These are phyloP conservation scores for Yamadazyma membranifaciens DNA, from an alignment of 1,139 yeast genomes.

Conservation along the genomic window DNA sequence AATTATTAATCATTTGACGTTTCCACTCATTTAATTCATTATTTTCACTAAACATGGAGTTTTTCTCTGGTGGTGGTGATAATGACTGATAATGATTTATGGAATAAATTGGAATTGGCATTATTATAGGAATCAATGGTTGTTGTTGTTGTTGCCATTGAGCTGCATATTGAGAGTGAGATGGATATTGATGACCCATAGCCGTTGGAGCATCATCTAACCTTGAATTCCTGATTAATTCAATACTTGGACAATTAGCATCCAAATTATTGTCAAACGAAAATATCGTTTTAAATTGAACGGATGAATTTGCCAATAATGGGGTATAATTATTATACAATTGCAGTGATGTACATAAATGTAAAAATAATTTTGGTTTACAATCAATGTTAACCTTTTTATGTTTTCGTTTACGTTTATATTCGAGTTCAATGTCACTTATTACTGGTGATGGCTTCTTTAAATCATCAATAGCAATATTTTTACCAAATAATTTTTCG, in stretches of 20 bases:
- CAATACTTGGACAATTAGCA: conserved; percentile 39
- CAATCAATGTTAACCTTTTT: conserved; percentile 5
- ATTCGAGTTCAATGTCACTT: conserved; percentile 13
- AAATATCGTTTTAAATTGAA: conserved; percentile 45
- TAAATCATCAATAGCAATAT: conserved; percentile 11
- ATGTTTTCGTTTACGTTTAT: conserved; percentile 11
- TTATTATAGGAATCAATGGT: conserved; percentile 28
- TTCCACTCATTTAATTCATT: conserved; percentile 32
- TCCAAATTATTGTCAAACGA: conserved; percentile 60
- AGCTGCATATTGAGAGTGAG: neutral
- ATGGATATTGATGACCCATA: conserved; percentile 2
- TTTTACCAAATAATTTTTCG: conserved; percentile 52
- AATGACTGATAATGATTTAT: conserved; percentile 33
- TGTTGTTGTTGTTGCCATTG: neutral
- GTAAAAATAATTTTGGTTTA: conserved; percentile 20
- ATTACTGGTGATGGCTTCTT: neutral
- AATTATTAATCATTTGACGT: conserved; percentile 27
- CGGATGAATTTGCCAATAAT: conserved; percentile 17
- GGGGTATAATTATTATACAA: conserved; percentile 38
- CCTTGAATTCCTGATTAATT: conserved; percentile 26
- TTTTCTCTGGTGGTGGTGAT: conserved; percentile 25
- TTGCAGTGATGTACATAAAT: conserved; percentile 41
- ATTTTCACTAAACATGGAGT: conserved; percentile 16
- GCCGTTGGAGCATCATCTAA: neutral
- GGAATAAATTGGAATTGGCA: conserved; percentile 40